Conservation (phyloP, 2,329 filamentous ascomycete species). For the Phaeophleospora eucalypticola region DNA sequence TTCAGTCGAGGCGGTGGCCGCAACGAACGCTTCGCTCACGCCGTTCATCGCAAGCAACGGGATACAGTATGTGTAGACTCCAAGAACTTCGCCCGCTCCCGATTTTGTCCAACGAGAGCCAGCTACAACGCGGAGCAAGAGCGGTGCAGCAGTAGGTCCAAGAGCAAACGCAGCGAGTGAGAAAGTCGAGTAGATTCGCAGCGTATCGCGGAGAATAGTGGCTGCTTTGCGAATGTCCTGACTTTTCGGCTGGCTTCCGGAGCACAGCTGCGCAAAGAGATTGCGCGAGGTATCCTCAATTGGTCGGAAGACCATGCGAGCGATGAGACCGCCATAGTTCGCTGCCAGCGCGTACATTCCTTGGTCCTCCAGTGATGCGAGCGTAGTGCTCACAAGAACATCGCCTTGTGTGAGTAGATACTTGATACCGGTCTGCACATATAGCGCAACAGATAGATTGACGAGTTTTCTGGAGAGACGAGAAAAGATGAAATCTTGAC, state of each 20-base stretch:
- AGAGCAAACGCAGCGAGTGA: slow-evolving; percentile 64
- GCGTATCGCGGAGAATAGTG: slow-evolving; percentile 57
- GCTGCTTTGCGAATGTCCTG: slow-evolving; percentile 37
- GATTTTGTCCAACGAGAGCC: slow-evolving; percentile 71
- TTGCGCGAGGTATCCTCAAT: slow-evolving; percentile 90
- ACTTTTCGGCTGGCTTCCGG: slow-evolving; percentile 29
- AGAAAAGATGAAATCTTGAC: slow-evolving; percentile 48
- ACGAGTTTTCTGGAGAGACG: slow-evolving; percentile 69
- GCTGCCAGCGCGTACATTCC: slow-evolving; percentile 89
- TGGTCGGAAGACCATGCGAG: slow-evolving; percentile 86
- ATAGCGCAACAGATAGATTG: slow-evolving; percentile 73
- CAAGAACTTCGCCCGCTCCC: slow-evolving; percentile 69
- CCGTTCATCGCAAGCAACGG: slow-evolving; percentile 90
- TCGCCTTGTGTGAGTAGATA: slow-evolving; percentile 93
- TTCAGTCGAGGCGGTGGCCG: slow-evolving; percentile 71
- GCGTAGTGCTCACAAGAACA: slow-evolving; percentile 74
- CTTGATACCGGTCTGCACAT: slow-evolving; percentile 83
- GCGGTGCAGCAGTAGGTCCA: slow-evolving; percentile 70
- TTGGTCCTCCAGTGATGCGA: slow-evolving; percentile 75
- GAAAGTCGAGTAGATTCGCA: slow-evolving; percentile 71
- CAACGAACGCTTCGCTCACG: slow-evolving; percentile 86
- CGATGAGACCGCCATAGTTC: slow-evolving; percentile 85
- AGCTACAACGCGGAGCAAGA: slow-evolving; percentile 70
- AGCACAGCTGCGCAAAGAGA: slow-evolving; percentile 78
- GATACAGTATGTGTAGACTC: slow-evolving; percentile 85